A percentile compares a stretch with the other conserved stretches of the same genome.
phyloP scores from a whole-genome alignment of 2,329 filamentous ascomycete species.

The Diaporthe humulicola region DNA sequence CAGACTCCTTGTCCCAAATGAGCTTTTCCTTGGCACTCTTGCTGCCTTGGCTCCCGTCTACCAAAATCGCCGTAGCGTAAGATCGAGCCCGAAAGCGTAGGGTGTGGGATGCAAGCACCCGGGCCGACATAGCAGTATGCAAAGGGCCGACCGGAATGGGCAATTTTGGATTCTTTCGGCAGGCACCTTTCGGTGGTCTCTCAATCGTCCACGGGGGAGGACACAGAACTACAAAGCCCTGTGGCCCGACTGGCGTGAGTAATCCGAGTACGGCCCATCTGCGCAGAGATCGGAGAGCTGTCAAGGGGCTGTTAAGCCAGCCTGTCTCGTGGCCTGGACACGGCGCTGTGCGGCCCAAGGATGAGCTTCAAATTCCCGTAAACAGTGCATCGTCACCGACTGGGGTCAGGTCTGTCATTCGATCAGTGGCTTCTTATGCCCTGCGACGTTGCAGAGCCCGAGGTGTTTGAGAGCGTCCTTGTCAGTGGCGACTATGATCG shows the following conservation, averaged over 20 bases:
- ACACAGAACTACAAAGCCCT: neutral
- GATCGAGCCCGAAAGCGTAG: neutral
- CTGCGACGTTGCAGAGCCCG: conserved; percentile 73
- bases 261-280: neutral
- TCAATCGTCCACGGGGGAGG: neutral
- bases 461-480: conserved; percentile 72
- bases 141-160: neutral
- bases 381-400: conserved; percentile 9
- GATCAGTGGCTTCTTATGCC: conserved; percentile 75
- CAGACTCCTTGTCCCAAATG: neutral
- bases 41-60: neutral
- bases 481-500: conserved; percentile 85
- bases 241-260: neutral
- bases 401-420: conserved; percentile 58
- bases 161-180: neutral
- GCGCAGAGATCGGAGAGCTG: neutral
- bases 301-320: neutral
- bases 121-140: neutral
- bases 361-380: neutral
- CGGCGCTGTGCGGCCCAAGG: neutral
- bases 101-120: conserved; percentile 8
- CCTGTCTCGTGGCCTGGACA: neutral
- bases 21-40: neutral
- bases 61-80: neutral
- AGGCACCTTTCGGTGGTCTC: neutral